Evolutionary conservation across 179 eudicot species (phyloP), one percentile per base, ranked within the genome.

Genomic region (Nepenthes alata): DNA sequence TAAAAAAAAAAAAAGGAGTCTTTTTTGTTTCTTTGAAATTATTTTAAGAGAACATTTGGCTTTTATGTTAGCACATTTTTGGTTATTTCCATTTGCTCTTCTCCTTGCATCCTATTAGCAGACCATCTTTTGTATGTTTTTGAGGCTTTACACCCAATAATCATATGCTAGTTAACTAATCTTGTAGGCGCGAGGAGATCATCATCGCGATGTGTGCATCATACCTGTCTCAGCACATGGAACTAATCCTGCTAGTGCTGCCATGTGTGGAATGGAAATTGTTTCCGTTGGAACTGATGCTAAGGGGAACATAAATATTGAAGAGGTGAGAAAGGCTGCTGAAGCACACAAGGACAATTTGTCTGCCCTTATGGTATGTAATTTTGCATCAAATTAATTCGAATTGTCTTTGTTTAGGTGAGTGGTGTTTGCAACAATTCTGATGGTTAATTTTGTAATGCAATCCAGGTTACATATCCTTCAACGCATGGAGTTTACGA

Each of bases 241-340:
- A 62, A 91, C 98, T 51, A 91, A 91, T 73, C 98, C 98, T 47
- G 98, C 98, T 25, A 91, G 91, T 89, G 98, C 98, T 63, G 98
- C 98, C 58, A 91, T 91, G 98, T 91, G 98, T 37, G 98, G 98
- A 60, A 91, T 91, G 98, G 89, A 89, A 72, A 91, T 91, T 70
- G 91, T 91, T 48, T 65, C 95, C 48, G 83, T 91, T 62, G 98
- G 98, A 68, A 91, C 98, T 50, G 98, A 91, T 85, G 81, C 95
- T 13, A 86, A 91, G 80, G 98, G 98, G 70, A 91, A 91, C 74
- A 89, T 91, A 61, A 91, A 91, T 63, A 83, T 89, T 70, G 84
- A 80, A 70, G 95, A 91, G 75, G 69, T 91, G 70, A 77, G 79
- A 54, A 81, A 86, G 70, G 98, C 98, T 68, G 98, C 98, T 65